Evolutionary conservation across 2,329 filamentous ascomycete species (phyloP).

Genomic region (Tolypocladium sp.): DNA sequence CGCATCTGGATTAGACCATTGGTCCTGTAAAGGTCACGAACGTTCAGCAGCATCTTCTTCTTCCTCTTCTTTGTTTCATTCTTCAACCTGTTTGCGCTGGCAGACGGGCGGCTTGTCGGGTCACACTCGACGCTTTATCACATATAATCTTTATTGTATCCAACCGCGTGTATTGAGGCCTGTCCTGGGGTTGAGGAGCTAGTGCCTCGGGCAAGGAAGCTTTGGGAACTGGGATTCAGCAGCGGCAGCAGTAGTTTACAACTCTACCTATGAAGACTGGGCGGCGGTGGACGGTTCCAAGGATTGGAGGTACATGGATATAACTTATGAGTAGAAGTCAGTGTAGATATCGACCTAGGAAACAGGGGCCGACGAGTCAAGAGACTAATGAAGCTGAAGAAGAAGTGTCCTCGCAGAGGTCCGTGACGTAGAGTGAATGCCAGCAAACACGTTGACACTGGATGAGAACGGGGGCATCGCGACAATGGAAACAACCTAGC

Average conservation of each 20-base stretch:
- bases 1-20: conserved; percentile 8
- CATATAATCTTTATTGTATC: background rate
- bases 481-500: background rate
- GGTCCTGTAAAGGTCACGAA: conserved; percentile 1
- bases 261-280: background rate
- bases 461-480: background rate
- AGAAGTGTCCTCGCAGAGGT: background rate
- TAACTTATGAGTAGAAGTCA: background rate
- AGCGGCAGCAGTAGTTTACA: background rate
- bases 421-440: background rate
- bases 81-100: background rate
- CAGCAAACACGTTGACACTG: background rate
- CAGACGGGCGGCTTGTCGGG: background rate
- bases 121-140: background rate
- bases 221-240: background rate
- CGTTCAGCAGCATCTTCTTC: background rate
- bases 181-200: too few relatives aligned
- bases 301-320: background rate
- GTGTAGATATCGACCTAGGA: background rate
- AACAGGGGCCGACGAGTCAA: background rate
- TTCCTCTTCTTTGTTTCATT: background rate
- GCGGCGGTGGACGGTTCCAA: background rate
- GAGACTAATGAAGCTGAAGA: background rate
- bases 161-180: background rate
- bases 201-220: background rate